phyloP scores from a whole-genome alignment of 1,284 basidiomycete genomes.

The Ustilago tritici region DNA sequence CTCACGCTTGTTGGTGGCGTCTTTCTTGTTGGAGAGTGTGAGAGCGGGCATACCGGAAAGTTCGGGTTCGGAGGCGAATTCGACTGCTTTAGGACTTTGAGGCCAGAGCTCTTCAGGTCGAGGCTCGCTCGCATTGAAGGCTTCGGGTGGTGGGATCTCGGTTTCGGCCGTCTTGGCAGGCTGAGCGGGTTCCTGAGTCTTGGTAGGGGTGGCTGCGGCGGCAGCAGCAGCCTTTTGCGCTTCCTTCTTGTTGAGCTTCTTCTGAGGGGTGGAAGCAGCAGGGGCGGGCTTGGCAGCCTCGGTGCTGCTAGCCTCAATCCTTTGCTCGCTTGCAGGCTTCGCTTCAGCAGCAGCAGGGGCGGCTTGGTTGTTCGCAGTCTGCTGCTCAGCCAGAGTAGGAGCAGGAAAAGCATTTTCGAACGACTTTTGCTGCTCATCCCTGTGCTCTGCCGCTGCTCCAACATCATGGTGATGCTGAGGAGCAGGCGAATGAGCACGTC shows the following conservation, averaged over 20 bases:
- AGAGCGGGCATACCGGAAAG: conserved; percentile 42
- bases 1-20: conserved; percentile 41
- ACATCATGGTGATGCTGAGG: conserved; percentile 34
- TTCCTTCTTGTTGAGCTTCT: conserved; percentile 36
- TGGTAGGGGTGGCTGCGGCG: conserved; percentile 14
- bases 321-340: neutral
- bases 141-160: conserved; percentile 32
- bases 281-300: conserved; percentile 6
- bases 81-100: conserved; percentile 60
- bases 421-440: conserved; percentile 36
- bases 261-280: conserved; percentile 22
- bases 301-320: conserved; percentile 1
- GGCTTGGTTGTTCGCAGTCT: neutral
- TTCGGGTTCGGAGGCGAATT: conserved; percentile 60
- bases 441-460: conserved; percentile 17
- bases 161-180: conserved; percentile 17
- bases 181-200: conserved; percentile 10
- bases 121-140: conserved; percentile 35
- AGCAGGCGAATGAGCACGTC: conserved; percentile 46
- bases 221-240: conserved; percentile 29
- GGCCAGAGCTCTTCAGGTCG: conserved; percentile 63
- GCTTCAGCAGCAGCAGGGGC: conserved; percentile 1
- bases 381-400: conserved; percentile 14
- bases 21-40: conserved; percentile 32
- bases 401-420: conserved; percentile 49